Conservation (phyloP, 768 basidiomycete genomes). For the Xerocomus brunneocitrinus region DNA sequence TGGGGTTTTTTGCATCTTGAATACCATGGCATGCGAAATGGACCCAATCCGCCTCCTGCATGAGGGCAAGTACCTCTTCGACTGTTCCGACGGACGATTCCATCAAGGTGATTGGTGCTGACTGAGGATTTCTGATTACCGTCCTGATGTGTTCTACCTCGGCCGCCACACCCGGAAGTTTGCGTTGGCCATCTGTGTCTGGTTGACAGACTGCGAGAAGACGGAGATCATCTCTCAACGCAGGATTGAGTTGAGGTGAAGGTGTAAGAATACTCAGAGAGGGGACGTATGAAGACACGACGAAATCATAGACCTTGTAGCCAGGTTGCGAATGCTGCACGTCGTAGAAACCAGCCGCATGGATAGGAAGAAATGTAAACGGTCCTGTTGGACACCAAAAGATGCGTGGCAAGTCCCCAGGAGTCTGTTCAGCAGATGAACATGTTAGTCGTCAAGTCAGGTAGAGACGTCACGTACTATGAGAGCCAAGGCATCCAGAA, state of each 20-base stretch:
- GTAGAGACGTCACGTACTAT: background rate
- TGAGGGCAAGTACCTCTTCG: constrained; percentile 1
- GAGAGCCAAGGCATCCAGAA: constrained; percentile 1
- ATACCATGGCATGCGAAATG: constrained; percentile 32
- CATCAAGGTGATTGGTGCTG: background rate
- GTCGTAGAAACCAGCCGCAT: constrained; percentile 2
- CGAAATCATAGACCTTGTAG: background rate
- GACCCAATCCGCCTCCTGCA: constrained; percentile 5
- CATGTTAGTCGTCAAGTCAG: background rate
- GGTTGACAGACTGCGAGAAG: constrained; percentile 16
- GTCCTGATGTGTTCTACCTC: constrained; percentile 21
- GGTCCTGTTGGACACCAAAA: constrained; percentile 1
- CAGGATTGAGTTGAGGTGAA: background rate
- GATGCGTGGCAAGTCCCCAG: background rate
- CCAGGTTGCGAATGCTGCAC: background rate
- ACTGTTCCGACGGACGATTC: background rate
- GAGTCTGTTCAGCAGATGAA: background rate
- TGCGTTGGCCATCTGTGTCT: constrained; percentile 1
- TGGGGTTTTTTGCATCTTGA: constrained; percentile 12
- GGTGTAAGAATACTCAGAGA: constrained; percentile 19
- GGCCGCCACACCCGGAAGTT: constrained; percentile 9
- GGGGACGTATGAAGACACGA: constrained; percentile 26
- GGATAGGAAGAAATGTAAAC: background rate
- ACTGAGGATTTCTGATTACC: background rate
- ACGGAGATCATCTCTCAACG: background rate